These are phyloP conservation scores for Epicoccum sorghinum DNA, from an alignment of 2,329 filamentous ascomycete genomes.

Conservation along the genomic window DNA sequence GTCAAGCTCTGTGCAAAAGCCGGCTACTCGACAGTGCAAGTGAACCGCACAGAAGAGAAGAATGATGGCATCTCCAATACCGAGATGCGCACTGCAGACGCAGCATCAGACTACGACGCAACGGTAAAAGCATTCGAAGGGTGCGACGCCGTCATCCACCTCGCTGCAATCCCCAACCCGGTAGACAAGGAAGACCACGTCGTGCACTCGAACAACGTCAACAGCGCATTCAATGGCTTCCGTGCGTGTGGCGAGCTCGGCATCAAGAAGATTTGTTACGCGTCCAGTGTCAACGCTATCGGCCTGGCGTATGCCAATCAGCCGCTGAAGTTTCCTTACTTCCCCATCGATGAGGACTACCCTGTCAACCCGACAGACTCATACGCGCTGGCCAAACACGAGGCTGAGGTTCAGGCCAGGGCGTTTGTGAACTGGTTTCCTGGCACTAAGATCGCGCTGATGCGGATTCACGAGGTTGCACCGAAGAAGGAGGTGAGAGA, in stretches of 20 bases:
- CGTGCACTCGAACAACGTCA: conserved; percentile 49
- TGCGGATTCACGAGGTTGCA: conserved; percentile 49
- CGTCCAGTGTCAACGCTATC: conserved; percentile 48
- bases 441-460: conserved; percentile 47
- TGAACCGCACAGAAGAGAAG: conserved; percentile 41
- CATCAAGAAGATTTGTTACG: conserved; percentile 47
- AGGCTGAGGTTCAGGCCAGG: conserved; percentile 44
- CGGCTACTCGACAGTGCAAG: conserved; percentile 44
- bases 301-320: conserved; percentile 48
- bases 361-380: conserved; percentile 43
- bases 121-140: conserved; percentile 41
- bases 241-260: conserved; percentile 45
- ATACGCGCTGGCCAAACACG: conserved; percentile 47
- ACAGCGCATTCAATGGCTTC: conserved; percentile 49
- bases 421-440: conserved; percentile 47
- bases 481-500: conserved; percentile 36
- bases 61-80: conserved; percentile 40
- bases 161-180: conserved; percentile 48
- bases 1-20: conserved; percentile 38
- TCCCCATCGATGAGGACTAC: conserved; percentile 48
- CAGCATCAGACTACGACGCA: conserved; percentile 41
- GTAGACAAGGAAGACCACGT: conserved; percentile 38
- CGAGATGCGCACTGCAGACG: conserved; percentile 44
- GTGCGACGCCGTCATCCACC: conserved; percentile 49
- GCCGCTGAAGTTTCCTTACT: conserved; percentile 45